Base-by-base conservation (phyloP, 495 filamentous ascomycete species). In the Tuber umbilicatum region DNA sequence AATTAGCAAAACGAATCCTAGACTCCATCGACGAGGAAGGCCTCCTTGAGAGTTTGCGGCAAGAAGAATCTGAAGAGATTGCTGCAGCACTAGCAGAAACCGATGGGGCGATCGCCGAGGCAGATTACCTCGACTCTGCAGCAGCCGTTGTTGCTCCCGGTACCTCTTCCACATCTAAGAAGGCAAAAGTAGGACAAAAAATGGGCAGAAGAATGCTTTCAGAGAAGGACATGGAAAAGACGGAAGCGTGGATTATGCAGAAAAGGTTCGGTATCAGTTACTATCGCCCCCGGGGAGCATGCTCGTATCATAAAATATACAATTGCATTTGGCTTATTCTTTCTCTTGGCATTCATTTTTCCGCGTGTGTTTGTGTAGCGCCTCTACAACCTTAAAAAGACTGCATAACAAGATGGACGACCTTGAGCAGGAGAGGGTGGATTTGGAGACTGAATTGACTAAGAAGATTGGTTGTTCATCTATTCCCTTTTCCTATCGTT, bases 21-120 rank as follows among this genome's bases (percentile, higher is more conserved):
- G 85, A 87, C 1, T 89, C 94, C 6, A 97, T 99, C 78, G 96
- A 99, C 80, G 96, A 98, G 84, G 96, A 97, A 81, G 93, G 93
- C 0, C 84, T 99, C 27, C 86, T 90, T 42, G 88, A 92, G 79
- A 89, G 91, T 73, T 94, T 97, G 75, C 87, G 88, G 37, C 86
- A 91, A 14, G 90, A 94, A 79, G 90, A 94, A 76, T 87, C 84
- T 73, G 89, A 92, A 47, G 86, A 90, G 75, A 88, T 91, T 78
- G 88, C 91, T 2, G 88, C 86, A 19, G 93, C 92, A 31, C 87
- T 91, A 39, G 70, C 64, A 79, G 87, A 89, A 74, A 86, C 94
- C 23, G 84, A 91, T 43, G 83, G 87, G 17, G 86, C 84, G 41
- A 89, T 94, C 84, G 90, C 86, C 16, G 82, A 83, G 31, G 82